Percentiles rank a stretch among this genome's conserved stretches.
Conservation (phyloP, 176 grass and related monocot species). For the Eleusine coracana region DNA sequence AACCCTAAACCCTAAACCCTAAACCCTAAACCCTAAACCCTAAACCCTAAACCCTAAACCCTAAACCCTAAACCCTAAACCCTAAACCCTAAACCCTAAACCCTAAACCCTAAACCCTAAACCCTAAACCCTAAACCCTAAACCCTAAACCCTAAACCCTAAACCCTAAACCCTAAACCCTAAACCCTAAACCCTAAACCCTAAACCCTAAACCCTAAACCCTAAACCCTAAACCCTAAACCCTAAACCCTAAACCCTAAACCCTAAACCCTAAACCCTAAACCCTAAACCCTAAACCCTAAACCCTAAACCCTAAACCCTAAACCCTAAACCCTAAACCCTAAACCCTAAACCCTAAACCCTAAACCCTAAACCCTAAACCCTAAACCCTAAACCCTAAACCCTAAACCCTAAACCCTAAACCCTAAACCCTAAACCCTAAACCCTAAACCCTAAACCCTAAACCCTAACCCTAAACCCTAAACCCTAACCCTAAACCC, state of each 20-base stretch:
- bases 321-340: slow-evolving; percentile 20
- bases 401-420: slow-evolving; percentile 18
- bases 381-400: slow-evolving; percentile 14
- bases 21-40: slow-evolving; percentile 26
- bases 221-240: slow-evolving; percentile 15
- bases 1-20: slow-evolving; percentile 31
- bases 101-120: slow-evolving; percentile 8
- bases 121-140: slow-evolving; percentile 24
- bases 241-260: slow-evolving; percentile 20
- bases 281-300: background rate
- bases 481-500: slow-evolving; percentile 20
- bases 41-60: slow-evolving; percentile 22
- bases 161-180: slow-evolving; percentile 20
- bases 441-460: slow-evolving; percentile 19
- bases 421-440: slow-evolving; percentile 1
- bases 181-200: slow-evolving; percentile 20
- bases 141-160: slow-evolving; percentile 26
- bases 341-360: slow-evolving; percentile 12
- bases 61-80: slow-evolving; percentile 37
- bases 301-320: slow-evolving; percentile 13
- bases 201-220: slow-evolving; percentile 17
- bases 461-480: slow-evolving; percentile 17
- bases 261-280: slow-evolving; percentile 13
- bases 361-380: slow-evolving; percentile 19
- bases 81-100: slow-evolving; percentile 25